Evolutionary conservation across 192 early-diverging fungal species (phyloP).

Genomic region (Phlyctochytrium arcticum): DNA sequence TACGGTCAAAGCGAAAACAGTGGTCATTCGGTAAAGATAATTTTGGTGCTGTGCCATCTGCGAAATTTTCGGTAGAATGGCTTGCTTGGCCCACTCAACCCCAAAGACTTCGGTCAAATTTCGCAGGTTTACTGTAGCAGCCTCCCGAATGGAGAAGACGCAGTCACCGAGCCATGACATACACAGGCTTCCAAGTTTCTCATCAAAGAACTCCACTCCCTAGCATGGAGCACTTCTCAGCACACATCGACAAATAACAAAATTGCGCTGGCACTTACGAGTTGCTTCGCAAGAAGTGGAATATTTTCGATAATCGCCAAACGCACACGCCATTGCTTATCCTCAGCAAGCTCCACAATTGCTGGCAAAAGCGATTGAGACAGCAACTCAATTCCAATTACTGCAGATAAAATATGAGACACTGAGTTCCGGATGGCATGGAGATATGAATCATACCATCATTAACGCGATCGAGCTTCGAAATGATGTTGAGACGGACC

Average conservation of each 20-base stretch:
- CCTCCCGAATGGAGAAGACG: slow-evolving; percentile 97
- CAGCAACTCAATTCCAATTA: slow-evolving; percentile 94
- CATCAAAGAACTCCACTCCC: slow-evolving; percentile 95
- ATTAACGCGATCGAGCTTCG: slow-evolving; percentile 94
- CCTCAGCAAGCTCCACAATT: slow-evolving; percentile 97
- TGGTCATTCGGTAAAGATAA: slow-evolving; percentile 98
- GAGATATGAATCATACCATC: slow-evolving; percentile 45
- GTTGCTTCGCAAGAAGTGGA: slow-evolving; percentile 91
- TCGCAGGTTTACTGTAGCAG: slow-evolving; percentile 88
- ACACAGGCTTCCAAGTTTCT: slow-evolving; percentile 88
- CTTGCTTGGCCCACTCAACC: slow-evolving; percentile 91
- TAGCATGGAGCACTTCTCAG: slow-evolving; percentile 12
- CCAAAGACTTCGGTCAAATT: slow-evolving; percentile 98
- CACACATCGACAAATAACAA: background rate
- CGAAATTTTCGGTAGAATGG: slow-evolving; percentile 92
- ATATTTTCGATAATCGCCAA: slow-evolving; percentile 99
- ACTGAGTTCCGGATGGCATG: background rate
- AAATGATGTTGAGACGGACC: slow-evolving; percentile 98
- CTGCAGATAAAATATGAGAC: slow-evolving; percentile 2
- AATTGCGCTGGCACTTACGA: slow-evolving; percentile 39
- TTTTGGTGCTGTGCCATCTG: slow-evolving; percentile 86
- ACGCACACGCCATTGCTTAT: slow-evolving; percentile 99
- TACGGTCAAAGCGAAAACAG: slow-evolving; percentile 92
- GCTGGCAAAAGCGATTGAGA: slow-evolving; percentile 97
- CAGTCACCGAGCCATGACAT: slow-evolving; percentile 98